A percentile compares a stretch with the other conserved stretches of the same genome.
Conservation (phyloP, 352 stramenopile genomes). For the Halophytophthora polymorphica region DNA sequence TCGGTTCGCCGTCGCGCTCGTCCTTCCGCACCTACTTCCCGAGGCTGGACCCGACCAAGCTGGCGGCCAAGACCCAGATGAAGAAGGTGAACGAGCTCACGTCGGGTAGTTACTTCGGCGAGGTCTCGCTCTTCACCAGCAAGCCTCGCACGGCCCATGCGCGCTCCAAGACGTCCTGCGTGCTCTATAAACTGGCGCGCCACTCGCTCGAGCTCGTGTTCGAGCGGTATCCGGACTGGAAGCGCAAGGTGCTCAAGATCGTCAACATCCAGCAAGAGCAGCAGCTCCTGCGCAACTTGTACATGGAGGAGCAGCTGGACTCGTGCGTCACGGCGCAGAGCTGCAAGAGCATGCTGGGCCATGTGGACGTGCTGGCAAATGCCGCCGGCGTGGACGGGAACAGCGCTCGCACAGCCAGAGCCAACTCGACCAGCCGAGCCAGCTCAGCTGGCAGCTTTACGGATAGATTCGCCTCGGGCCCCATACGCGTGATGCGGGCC, state of each 20-base stretch:
- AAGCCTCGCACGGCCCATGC: conserved; percentile 43
- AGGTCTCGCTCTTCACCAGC: conserved; percentile 49
- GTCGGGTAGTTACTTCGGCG: conserved; percentile 51
- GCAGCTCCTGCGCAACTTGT: conserved; percentile 49
- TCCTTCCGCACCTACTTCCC: conserved; percentile 22
- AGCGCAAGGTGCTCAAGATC: conserved; percentile 51
- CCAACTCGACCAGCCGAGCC: not conserved
- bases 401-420: not conserved
- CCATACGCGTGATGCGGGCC: not conserved
- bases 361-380: conserved; percentile 11
- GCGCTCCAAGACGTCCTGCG: conserved; percentile 49
- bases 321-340: conserved; percentile 6
- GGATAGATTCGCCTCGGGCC: not conserved
- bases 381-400: not conserved
- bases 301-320: conserved; percentile 61
- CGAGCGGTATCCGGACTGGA: conserved; percentile 63
- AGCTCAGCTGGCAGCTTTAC: conserved; percentile 9
- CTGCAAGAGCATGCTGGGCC: conserved; percentile 13
- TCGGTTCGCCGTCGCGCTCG: conserved; percentile 10
- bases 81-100: conserved; percentile 63
- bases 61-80: conserved; percentile 23
- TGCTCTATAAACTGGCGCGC: conserved; percentile 51
- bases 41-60: conserved; percentile 18
- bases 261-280: conserved; percentile 52
- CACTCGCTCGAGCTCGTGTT: conserved; percentile 57